Conservation (phyloP, 148 eudicot species). For the Rhododendron mucronatum region DNA sequence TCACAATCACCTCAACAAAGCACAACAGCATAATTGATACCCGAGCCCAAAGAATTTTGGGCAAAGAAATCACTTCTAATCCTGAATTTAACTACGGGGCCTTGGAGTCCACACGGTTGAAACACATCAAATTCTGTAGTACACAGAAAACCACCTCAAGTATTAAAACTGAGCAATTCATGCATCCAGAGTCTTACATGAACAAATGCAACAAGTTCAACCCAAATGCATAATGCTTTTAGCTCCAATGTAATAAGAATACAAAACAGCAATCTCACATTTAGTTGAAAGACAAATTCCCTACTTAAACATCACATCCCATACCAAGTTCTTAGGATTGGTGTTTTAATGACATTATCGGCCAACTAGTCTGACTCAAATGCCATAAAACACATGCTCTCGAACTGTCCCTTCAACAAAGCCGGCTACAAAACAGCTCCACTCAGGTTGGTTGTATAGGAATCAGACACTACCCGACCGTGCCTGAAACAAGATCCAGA, state of each 20-base stretch:
- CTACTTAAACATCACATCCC: neutral
- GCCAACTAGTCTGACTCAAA: neutral
- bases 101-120: neutral
- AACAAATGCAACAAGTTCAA: neutral
- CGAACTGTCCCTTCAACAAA: constrained; percentile 2
- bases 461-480: constrained; percentile 9
- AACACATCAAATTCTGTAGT: neutral
- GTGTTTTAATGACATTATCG: neutral
- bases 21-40: neutral
- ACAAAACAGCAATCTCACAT: neutral
- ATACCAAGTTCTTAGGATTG: neutral
- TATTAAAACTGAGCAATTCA: neutral
- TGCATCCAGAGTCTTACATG: neutral
- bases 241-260: neutral
- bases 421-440: neutral
- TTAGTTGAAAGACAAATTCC: neutral
- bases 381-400: neutral
- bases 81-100: neutral
- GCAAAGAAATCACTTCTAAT: neutral
- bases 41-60: neutral
- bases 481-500: constrained; percentile 9
- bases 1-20: neutral
- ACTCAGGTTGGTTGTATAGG: neutral
- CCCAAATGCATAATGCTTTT: neutral
- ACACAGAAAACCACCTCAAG: neutral